Evolutionary conservation across 2,329 filamentous ascomycete genomes (phyloP).

Genomic region (Botrytis medusae): DNA sequence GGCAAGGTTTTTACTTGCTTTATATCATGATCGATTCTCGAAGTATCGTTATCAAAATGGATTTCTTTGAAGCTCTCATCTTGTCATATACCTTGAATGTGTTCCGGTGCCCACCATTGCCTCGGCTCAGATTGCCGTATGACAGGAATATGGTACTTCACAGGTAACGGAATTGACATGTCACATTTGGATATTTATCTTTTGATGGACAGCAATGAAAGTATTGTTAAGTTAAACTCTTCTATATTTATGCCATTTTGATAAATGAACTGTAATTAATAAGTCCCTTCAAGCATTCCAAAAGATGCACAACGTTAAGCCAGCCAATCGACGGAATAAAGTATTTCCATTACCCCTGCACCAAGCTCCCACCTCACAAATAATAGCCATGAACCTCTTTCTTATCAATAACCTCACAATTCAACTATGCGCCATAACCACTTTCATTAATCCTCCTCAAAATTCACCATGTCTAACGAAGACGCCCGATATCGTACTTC

Average conservation of each 20-base stretch:
- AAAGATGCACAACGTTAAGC: neutral
- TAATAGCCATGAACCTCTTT: neutral
- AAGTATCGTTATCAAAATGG: neutral
- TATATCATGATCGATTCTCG: neutral
- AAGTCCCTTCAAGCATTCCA: neutral
- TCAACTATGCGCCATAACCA: neutral
- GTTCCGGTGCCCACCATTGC: conserved; percentile 1
- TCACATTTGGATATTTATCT: neutral
- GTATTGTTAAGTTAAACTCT: neutral
- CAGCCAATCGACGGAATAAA: neutral
- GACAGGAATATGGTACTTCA: neutral
- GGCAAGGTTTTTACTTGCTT: neutral
- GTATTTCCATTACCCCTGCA: conserved; percentile 4
- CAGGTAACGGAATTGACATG: neutral
- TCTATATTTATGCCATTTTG: neutral
- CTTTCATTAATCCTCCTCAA: neutral
- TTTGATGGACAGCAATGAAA: neutral
- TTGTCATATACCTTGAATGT: neutral
- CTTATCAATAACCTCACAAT: neutral
- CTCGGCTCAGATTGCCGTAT: neutral
- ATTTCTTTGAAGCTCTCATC: neutral
- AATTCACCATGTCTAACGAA: conserved; percentile 49
- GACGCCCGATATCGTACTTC: conserved; percentile 89
- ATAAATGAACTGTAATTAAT: neutral
- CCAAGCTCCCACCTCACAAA: neutral